Percentiles rank a stretch among this genome's conserved stretches.
These are phyloP conservation scores for Ogataea saltuana DNA, from an alignment of 805 yeast genomes.

Conservation along the genomic window DNA sequence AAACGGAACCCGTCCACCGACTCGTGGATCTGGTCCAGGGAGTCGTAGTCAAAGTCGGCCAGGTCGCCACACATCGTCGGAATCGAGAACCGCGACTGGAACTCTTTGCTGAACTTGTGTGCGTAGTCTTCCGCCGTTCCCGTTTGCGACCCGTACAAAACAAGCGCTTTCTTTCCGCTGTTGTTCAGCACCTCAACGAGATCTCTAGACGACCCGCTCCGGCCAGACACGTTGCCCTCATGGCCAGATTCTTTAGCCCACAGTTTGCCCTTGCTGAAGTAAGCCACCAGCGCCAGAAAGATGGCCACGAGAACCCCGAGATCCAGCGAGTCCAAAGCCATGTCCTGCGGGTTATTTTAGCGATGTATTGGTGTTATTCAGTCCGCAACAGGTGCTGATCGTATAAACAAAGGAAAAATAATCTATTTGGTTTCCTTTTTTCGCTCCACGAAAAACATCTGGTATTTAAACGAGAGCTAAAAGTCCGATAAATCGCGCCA, in stretches of 20 bases:
- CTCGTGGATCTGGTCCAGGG: slow-evolving; percentile 61
- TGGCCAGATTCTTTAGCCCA: slow-evolving; percentile 38
- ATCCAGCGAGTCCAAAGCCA: slow-evolving; percentile 75
- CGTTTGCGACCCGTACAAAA: slow-evolving; percentile 93
- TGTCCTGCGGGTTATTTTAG: slow-evolving; percentile 17
- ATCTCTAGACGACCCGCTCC: slow-evolving; percentile 51
- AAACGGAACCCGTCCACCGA: slow-evolving; percentile 55
- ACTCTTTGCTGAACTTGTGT: slow-evolving; percentile 84
- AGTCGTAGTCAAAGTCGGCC: slow-evolving; percentile 84
- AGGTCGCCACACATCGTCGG: slow-evolving; percentile 84
- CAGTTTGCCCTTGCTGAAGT: slow-evolving; percentile 62
- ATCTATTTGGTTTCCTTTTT: too few species aligned
- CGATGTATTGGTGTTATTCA: not conserved
- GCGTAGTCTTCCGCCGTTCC: slow-evolving; percentile 99
- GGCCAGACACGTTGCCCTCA: slow-evolving; percentile 17
- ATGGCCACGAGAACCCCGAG: slow-evolving; percentile 64
- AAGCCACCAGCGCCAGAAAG: slow-evolving; percentile 63
- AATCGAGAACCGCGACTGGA: slow-evolving; percentile 76
- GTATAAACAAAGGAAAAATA: not conserved
- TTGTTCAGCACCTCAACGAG: slow-evolving; percentile 55
- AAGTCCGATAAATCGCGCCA: too few species aligned
- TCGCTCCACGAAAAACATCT: too few species aligned
- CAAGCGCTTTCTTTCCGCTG: slow-evolving; percentile 72
- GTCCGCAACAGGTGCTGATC: not conserved
- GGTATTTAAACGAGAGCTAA: too few species aligned